Evolutionary conservation across 495 filamentous ascomycete species (phyloP).

Genomic region (Aspergillus hancockii): DNA sequence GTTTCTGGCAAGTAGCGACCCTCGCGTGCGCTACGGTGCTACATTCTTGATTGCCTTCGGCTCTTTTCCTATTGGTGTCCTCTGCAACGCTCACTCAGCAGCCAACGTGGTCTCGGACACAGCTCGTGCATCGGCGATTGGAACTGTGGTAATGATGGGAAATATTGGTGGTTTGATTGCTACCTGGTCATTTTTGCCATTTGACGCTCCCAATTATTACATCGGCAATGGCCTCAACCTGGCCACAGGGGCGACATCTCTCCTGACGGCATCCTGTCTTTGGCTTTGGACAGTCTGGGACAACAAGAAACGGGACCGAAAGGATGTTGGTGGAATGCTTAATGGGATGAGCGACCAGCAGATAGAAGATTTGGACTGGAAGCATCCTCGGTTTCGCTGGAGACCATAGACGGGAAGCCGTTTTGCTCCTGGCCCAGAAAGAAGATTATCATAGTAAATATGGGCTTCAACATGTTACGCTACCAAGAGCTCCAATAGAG

Average conservation of each 20-base stretch:
- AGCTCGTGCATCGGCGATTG: constrained; percentile 8
- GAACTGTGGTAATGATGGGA: constrained; percentile 9
- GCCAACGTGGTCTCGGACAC: constrained; percentile 12
- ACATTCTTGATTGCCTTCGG: constrained; percentile 7
- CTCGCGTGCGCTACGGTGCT: constrained; percentile 6
- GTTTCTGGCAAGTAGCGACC: constrained; percentile 5
- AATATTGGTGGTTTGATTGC: constrained; percentile 13
- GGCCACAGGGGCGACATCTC: not conserved
- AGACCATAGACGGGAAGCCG: not conserved
- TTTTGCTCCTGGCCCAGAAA: too few species aligned
- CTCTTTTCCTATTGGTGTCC: constrained; percentile 33
- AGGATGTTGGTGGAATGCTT: not conserved
- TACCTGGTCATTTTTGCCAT: constrained; percentile 13
- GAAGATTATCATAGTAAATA: too few species aligned
- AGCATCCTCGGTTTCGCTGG: constrained; percentile 9
- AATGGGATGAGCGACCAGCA: not conserved
- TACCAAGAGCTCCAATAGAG: too few species aligned
- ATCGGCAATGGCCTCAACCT: constrained; percentile 15
- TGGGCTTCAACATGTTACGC: too few species aligned
- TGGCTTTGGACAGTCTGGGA: constrained; percentile 5
- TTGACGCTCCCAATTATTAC: constrained; percentile 8
- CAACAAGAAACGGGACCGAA: constrained; percentile 4
- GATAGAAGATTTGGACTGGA: constrained; percentile 5
- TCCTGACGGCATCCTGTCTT: not conserved
- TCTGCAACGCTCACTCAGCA: constrained; percentile 9